Evolutionary conservation across 2,329 filamentous ascomycete genomes (phyloP).

Genomic region (Fonsecaea pugnacius): DNA sequence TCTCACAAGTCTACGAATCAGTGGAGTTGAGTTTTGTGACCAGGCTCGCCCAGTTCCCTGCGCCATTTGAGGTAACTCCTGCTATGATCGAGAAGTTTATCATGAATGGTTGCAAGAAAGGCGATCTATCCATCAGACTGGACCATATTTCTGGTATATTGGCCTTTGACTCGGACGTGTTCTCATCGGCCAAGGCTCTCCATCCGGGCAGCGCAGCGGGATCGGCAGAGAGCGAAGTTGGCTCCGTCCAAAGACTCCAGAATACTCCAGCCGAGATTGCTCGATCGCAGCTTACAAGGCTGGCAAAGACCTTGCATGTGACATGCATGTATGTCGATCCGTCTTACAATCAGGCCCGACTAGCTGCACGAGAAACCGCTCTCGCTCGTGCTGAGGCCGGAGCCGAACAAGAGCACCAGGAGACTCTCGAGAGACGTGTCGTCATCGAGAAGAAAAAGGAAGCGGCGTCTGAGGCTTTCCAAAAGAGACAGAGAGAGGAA

Average conservation of each 20-base stretch:
- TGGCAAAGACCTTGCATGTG: conserved; percentile 87
- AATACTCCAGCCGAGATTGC: conserved; percentile 98
- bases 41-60: conserved; percentile 91
- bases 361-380: conserved; percentile 77
- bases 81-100: conserved; percentile 99
- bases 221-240: conserved; percentile 82
- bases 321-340: conserved; percentile 97
- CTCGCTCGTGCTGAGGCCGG: conserved; percentile 81
- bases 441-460: conserved; percentile 97
- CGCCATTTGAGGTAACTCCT: conserved; percentile 89
- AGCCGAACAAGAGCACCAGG: conserved; percentile 87
- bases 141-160: conserved; percentile 93
- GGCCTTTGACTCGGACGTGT: conserved; percentile 97
- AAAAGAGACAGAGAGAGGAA: conserved; percentile 89
- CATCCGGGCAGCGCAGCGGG: conserved; percentile 82
- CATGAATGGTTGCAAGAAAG: conserved; percentile 99
- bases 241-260: conserved; percentile 90
- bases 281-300: conserved; percentile 86
- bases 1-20: conserved; percentile 98
- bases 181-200: conserved; percentile 92
- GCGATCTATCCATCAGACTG: conserved; percentile 92
- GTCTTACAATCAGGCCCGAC: conserved; percentile 78
- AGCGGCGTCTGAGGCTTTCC: conserved; percentile 83
- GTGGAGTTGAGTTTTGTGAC: conserved; percentile 94
- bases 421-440: conserved; percentile 82